These are phyloP conservation scores for Fusarium sp. DNA, from an alignment of 2,329 filamentous ascomycete species.

Conservation along the genomic window DNA sequence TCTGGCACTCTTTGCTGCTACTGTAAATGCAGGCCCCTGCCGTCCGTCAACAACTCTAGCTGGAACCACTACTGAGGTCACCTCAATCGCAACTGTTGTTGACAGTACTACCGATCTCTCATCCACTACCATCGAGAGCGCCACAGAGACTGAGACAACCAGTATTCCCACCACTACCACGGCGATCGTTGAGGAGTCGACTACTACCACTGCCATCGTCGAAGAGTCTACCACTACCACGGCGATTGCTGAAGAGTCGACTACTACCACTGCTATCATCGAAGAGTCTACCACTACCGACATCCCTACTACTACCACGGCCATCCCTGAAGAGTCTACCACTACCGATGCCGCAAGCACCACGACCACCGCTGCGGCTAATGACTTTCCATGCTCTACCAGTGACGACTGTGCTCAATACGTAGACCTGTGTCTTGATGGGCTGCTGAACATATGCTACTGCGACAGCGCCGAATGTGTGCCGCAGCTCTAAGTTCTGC, in stretches of 20 bases:
- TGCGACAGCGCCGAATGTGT: no score
- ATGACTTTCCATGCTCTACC: rapidly evolving
- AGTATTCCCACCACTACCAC: background rate
- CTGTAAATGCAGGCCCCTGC: background rate
- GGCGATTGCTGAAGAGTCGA: background rate
- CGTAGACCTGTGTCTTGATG: background rate
- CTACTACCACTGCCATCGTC: background rate
- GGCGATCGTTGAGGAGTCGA: background rate
- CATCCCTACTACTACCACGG: background rate
- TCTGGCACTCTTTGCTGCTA: background rate
- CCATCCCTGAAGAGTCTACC: background rate
- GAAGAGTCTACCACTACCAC: background rate
- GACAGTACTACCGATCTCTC: background rate
- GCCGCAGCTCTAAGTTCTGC: background rate
- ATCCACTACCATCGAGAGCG: background rate
- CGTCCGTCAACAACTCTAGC: background rate
- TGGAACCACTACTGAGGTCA: background rate
- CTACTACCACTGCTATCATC: background rate
- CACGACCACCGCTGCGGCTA: background rate
- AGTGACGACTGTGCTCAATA: background rate
- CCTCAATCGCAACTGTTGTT: background rate
- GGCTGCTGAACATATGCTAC: background rate
- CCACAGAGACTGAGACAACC: background rate
- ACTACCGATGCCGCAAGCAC: background rate
- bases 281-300: background rate